Evolutionary conservation across 164 flowering plant genomes (phyloP), one percentile per base, ranked within the genome.

Genomic region (Hamamelis virginiana): DNA sequence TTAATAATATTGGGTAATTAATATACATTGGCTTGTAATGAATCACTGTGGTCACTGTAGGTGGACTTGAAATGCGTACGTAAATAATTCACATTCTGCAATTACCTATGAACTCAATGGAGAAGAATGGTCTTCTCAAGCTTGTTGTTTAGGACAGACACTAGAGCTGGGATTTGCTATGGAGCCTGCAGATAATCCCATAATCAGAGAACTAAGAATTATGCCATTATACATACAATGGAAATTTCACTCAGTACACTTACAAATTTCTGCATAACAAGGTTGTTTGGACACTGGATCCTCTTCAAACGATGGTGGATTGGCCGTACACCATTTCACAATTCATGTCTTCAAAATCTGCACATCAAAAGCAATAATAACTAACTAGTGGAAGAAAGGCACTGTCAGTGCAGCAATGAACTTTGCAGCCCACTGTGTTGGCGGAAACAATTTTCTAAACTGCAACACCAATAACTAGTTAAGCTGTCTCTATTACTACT

Each of bases 301-400:
- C 65, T 89, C 87, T 74, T 93, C 97, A 59, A 91, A 84, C 28
- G 84, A 66, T 0, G 98, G 92, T 21, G 98, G 98, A 26, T 82
- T 89, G 94, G 38, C 97, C 98, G 65, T 87, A 94, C 23, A 92
- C 85, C 97, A 94, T 94, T 38, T 92, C 97, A 69, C 98, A 94
- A 62, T 97, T 92, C 97, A 92, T 94, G 62, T 92, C 98, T 80
- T 94, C 98, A 81, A 94, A 94, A 86, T 94, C 98, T 94, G 76
- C 67, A 55, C 6, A 14, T 47, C 44, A 15, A 44, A 33, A 0
- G 16, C 13, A 11, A 26, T 33, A 58, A 59, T 26, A 75, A 95
- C 99, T 45, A 92, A 71, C 98, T 97, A 92, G 68, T 89, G 91
- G 75, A 95, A 95, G 83, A 92, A 92, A 25, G 97, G 98, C 8